Base-by-base conservation (phyloP, 257 asterid genomes). In the Oldenlandia corymbosa region DNA sequence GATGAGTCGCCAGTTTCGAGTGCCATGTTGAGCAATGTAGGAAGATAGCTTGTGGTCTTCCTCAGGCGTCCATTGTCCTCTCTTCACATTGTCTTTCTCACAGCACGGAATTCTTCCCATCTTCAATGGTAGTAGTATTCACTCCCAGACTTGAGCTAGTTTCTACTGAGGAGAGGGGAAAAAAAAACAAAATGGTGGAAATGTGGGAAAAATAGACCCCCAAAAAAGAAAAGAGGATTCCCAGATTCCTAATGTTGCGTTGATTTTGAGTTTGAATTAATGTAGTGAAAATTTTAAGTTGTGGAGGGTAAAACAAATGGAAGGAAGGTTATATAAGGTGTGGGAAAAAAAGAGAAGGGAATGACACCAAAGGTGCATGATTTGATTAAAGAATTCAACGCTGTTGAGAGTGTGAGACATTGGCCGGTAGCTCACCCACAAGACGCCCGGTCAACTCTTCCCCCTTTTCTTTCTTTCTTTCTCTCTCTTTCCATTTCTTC, bases 31-130 rank as follows among this genome's bases (percentile, higher is more conserved):
- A 49, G 96, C 88, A 71, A 91, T 88, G 84, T 91, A 91, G 24
- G 98, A 91, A 0, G 96, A 88, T 10, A 91, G 84, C 80, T 88
- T 91, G 58, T 91, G 95, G 58, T 91, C 98, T 80, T 91, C 98
- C 75, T 91, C 98, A 0, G 96, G 91, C 1, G 95, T 91, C 98
- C 98, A 91, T 64, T 91, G 98, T 32, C 98, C 98, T 20, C 94
- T 75, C 71, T 90, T 90, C 27, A 90, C 97, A 26, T 78, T 85
- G 16, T 87, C 97, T 69, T 93, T 93, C 68, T 90, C 99, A 75
- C 97, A 93, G 75, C 99, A 93, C 1, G 96, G 96, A 23, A 87
- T 78, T 46, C 99, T 46, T 1, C 97, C 99, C 99, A 92, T 89
- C 5, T 60, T 39, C 50, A 45, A 45, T 39, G 42, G 17, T 18